Conservation (phyloP, 2,329 filamentous ascomycete species). For the Fusarium sacchari region DNA sequence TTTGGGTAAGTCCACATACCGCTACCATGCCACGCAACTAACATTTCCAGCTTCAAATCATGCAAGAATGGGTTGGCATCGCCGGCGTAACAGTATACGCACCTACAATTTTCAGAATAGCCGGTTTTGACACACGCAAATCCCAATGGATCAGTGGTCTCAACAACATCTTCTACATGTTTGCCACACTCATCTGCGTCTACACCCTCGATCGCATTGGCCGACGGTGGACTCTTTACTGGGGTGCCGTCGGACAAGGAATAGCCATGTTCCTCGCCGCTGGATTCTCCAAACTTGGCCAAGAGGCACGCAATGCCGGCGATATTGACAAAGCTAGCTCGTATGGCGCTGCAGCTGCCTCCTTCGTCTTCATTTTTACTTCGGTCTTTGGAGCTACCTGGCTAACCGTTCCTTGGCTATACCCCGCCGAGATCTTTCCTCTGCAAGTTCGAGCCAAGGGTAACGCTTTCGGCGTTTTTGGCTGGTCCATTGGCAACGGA, state of each 20-base stretch:
- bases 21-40: rapidly evolving
- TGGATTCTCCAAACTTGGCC: conserved; percentile 60
- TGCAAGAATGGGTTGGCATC: conserved; percentile 57
- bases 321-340: conserved; percentile 55
- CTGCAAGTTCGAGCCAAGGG: conserved; percentile 76
- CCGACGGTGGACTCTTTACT: conserved; percentile 74
- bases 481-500: conserved; percentile 80
- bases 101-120: conserved; percentile 70
- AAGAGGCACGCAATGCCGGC: conserved; percentile 58
- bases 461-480: conserved; percentile 79
- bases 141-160: conserved; percentile 71
- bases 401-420: conserved; percentile 68
- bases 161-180: conserved; percentile 64
- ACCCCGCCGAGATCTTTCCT: conserved; percentile 79
- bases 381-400: conserved; percentile 56
- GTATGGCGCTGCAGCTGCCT: conserved; percentile 72
- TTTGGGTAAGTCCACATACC: conserved; percentile 62
- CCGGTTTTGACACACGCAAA: conserved; percentile 70
- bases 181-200: conserved; percentile 74
- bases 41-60: conserved; percentile 13
- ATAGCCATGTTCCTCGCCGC: conserved; percentile 75
- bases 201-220: conserved; percentile 77
- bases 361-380: conserved; percentile 72
- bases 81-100: conserved; percentile 73
- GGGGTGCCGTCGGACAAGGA: conserved; percentile 71